Evolutionary conservation across 2,329 filamentous ascomycete species (phyloP).

Genomic region (Aotearoamyces nothofagi): DNA sequence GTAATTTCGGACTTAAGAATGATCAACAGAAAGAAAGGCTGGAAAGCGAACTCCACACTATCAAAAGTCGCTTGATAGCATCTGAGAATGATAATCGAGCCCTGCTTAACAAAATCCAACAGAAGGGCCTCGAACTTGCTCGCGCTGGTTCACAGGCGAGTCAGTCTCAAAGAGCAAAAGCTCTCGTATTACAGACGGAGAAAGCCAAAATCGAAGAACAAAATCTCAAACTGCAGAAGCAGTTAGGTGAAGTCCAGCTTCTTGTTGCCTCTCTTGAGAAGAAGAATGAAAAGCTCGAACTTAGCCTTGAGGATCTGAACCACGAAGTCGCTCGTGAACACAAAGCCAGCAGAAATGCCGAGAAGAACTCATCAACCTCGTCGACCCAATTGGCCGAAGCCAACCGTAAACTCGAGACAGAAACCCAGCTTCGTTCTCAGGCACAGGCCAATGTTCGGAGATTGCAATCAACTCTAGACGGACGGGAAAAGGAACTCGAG

Average conservation of each 20-base stretch:
- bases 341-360: constrained; percentile 76
- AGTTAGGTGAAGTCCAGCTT: constrained; percentile 74
- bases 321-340: constrained; percentile 85
- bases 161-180: constrained; percentile 66
- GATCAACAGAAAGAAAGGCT: constrained; percentile 90
- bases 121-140: constrained; percentile 93
- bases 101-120: constrained; percentile 91
- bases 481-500: constrained; percentile 64
- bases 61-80: constrained; percentile 76
- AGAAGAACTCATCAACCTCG: constrained; percentile 69
- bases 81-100: constrained; percentile 95
- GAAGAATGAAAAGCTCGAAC: constrained; percentile 80
- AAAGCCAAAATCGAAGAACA: constrained; percentile 75
- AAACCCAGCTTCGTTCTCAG: constrained; percentile 71
- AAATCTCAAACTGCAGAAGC: constrained; percentile 63
- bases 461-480: constrained; percentile 64
- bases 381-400: constrained; percentile 76
- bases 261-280: constrained; percentile 77
- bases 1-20: constrained; percentile 75
- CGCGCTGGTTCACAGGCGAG: constrained; percentile 74
- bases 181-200: constrained; percentile 64
- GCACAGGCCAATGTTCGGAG: constrained; percentile 75
- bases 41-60: constrained; percentile 77
- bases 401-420: constrained; percentile 80
- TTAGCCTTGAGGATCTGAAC: constrained; percentile 81